Evolutionary conservation across 1,139 yeast genomes (phyloP), one percentile per base, ranked within the genome.

Genomic region (Arxiozyma heterogenica): DNA sequence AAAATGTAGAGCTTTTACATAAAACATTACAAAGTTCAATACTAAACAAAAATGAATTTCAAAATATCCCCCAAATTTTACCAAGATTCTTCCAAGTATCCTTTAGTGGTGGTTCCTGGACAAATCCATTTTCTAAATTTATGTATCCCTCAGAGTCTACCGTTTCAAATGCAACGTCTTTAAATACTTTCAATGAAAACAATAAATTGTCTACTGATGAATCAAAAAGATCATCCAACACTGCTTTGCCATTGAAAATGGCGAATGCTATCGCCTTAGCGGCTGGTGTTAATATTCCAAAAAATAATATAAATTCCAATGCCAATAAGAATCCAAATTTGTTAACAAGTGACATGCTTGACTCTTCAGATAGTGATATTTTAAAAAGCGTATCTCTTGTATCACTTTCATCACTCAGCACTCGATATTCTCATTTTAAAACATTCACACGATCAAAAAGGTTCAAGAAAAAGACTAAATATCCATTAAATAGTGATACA

Each of bases 31-130:
- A 56, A 23, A 46, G 52, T 5, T 50, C 55, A 4, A 59, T 57
- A 1, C 51, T 58, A 25, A 75, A 59, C 41, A 61, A 61, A 8
- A 67, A 67, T 53, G 62, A 68, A 15, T 51, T 51, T 15, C 51
- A 46, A 8, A 71, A 76, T 49, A 63, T 84, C 30, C 91, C 91
- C 0, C 84, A 83, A 64, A 71, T 81, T 1, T 79, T 82, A 59
- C 87, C 91, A n/a, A 72, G 93, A 55, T 82, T 84, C 61, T 67
- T 84, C 9, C 73, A 76, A 41, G 80, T 81, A 49, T 83, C 79
- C 55, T 84, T 82, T 64, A 82, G 82, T 61, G 91, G 89, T 11
- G 90, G 89, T 9, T 82, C 83, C 60, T 84, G 88, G 84, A 77
- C 81, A 51, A 84, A 83, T 61, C 86, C 86, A 38, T 82, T 83